These are phyloP conservation scores for Phragmites australis DNA, from an alignment of 176 grass and related monocot species.

Conservation along the genomic window DNA sequence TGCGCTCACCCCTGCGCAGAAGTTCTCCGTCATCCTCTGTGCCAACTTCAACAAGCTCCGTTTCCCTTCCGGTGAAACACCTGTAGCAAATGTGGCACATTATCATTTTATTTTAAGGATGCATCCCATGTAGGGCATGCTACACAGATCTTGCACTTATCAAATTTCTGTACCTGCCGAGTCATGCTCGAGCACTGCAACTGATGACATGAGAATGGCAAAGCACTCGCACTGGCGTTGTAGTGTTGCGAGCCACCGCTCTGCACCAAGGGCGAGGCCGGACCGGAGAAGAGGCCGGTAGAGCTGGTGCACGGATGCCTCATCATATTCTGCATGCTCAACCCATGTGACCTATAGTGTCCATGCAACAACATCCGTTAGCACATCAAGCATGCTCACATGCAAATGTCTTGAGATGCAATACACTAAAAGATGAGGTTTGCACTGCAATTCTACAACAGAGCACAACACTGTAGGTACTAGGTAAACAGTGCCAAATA, in stretches of 20 bases:
- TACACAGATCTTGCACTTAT: neutral
- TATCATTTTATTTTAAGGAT: slow-evolving; percentile 19
- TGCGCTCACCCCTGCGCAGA: slow-evolving; percentile 73
- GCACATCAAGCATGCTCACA: slow-evolving; percentile 45
- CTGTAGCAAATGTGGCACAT: slow-evolving; percentile 36
- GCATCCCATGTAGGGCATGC: neutral
- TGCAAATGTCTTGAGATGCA: slow-evolving; percentile 5
- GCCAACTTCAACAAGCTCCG: slow-evolving; percentile 89
- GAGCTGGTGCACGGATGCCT: slow-evolving; percentile 69
- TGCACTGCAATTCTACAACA: neutral
- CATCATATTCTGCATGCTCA: slow-evolving; percentile 90
- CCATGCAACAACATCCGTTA: slow-evolving; percentile 51
- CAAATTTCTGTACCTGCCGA: slow-evolving; percentile 40
- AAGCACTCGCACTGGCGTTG: slow-evolving; percentile 84
- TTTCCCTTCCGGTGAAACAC: slow-evolving; percentile 51
- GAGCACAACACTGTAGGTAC: neutral
- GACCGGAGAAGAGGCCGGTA: slow-evolving; percentile 67
- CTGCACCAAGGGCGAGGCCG: slow-evolving; percentile 78
- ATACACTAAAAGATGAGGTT: slow-evolving; percentile 2
- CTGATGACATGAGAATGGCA: slow-evolving; percentile 68
- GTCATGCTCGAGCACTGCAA: slow-evolving; percentile 34
- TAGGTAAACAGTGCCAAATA: neutral
- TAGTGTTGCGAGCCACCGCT: slow-evolving; percentile 73
- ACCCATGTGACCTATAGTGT: slow-evolving; percentile 87
- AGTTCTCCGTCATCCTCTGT: slow-evolving; percentile 84